Conservation (phyloP, 75 land plant species). For the Cunninghamia lanceolata region DNA sequence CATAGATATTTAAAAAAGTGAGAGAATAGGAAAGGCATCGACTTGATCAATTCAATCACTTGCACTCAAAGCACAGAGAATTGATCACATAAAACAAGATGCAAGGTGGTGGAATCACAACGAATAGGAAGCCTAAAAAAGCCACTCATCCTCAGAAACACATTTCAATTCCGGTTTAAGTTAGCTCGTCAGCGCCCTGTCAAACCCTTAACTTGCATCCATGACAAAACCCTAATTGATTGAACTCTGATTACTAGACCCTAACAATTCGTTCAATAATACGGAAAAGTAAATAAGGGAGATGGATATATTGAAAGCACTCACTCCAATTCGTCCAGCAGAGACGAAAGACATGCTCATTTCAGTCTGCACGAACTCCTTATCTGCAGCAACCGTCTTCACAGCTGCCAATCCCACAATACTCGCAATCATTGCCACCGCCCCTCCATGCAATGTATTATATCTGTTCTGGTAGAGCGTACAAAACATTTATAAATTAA, state of each 20-base stretch:
- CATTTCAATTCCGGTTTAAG: not conserved
- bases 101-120: too few species aligned
- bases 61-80: not conserved
- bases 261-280: not conserved
- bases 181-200: not conserved
- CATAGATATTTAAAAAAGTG: too few species aligned
- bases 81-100: not conserved
- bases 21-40: not conserved
- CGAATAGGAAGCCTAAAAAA: not conserved
- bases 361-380: constrained; percentile 45
- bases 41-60: not conserved
- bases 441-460: constrained; percentile 53
- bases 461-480: constrained; percentile 25
- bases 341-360: constrained; percentile 31
- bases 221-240: not conserved
- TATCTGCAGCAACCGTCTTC: constrained; percentile 40
- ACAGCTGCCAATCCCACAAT: constrained; percentile 33
- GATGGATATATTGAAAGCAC: not conserved
- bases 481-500: not conserved
- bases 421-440: constrained; percentile 36
- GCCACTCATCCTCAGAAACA: not conserved
- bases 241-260: not conserved
- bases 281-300: not conserved
- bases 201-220: not conserved
- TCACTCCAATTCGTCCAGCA: constrained; percentile 37